These are phyloP conservation scores for Cunninghamia lanceolata DNA, from an alignment of 75 land plant species.

Conservation along the genomic window DNA sequence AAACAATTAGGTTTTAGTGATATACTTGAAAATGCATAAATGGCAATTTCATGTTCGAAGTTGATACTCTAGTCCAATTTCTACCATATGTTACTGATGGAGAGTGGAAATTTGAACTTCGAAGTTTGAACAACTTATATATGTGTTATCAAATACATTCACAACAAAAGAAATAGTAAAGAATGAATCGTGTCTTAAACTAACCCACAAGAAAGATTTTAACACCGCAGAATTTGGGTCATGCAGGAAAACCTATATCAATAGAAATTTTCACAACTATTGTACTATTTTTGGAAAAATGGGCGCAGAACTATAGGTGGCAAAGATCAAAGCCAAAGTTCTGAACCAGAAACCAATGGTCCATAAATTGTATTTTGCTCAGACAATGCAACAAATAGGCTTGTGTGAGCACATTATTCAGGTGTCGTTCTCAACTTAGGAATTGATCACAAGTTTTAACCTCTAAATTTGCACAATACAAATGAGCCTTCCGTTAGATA, in stretches of 20 bases:
- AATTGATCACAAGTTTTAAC: background rate
- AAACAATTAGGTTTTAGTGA: background rate
- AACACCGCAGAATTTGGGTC: background rate
- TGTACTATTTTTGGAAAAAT: background rate
- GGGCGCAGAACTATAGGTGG: background rate
- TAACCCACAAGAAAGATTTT: background rate
- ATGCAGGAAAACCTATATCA: background rate
- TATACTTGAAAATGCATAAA: background rate
- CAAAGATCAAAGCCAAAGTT: background rate
- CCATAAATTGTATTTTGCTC: background rate
- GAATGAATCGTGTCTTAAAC: background rate
- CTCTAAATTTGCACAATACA: background rate
- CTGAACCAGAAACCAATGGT: background rate
- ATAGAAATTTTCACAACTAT: background rate
- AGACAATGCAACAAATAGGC: background rate
- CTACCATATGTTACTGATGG: background rate
- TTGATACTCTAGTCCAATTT: background rate
- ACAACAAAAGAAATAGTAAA: background rate
- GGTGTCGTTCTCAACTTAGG: background rate
- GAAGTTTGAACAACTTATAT: background rate
- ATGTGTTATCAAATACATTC: background rate
- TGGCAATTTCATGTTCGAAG: background rate
- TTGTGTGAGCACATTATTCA: background rate
- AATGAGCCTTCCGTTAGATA: background rate
- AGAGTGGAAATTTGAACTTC: background rate